Conservation (phyloP, 495 filamentous ascomycete species). For the Trichocladium uniseriatum region DNA sequence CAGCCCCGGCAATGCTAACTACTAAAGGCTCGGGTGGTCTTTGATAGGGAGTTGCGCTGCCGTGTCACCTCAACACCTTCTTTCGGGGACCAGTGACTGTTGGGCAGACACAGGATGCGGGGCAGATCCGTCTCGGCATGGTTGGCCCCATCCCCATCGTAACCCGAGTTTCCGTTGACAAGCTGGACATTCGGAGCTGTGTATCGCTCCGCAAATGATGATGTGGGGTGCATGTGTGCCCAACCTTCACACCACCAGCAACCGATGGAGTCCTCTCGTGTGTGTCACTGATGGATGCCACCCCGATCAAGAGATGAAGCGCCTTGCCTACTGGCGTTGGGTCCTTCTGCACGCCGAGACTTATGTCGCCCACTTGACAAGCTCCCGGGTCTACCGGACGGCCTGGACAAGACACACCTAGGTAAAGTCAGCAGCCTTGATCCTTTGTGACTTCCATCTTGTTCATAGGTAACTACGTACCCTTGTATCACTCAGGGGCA, state of each 20-base stretch:
- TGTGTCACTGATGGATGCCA: not conserved
- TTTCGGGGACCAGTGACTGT: not conserved
- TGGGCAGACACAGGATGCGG: conserved; percentile 5
- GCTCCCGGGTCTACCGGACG: no score
- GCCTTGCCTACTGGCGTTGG: no score
- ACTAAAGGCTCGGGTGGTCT: not conserved
- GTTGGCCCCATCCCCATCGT: not conserved
- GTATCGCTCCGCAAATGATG: not conserved
- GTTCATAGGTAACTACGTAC: no score
- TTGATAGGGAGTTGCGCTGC: conserved; percentile 6
- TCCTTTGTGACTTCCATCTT: no score
- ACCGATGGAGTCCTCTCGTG: not conserved
- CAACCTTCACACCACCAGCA: conserved; percentile 3
- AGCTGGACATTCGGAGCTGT: no score
- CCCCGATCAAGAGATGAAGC: no score
- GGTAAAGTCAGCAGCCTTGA: no score
- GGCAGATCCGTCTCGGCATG: not conserved
- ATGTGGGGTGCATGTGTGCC: conserved; percentile 13
- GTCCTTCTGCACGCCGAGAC: no score
- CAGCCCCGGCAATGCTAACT: not conserved
- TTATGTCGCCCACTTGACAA: no score
- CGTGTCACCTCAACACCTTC: conserved; percentile 2
- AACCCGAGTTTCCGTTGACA: conserved; percentile 5
- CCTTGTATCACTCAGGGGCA: no score
- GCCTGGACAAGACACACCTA: no score